Evolutionary conservation across 768 basidiomycete species (phyloP).

Genomic region (Mycena kentingensis): DNA sequence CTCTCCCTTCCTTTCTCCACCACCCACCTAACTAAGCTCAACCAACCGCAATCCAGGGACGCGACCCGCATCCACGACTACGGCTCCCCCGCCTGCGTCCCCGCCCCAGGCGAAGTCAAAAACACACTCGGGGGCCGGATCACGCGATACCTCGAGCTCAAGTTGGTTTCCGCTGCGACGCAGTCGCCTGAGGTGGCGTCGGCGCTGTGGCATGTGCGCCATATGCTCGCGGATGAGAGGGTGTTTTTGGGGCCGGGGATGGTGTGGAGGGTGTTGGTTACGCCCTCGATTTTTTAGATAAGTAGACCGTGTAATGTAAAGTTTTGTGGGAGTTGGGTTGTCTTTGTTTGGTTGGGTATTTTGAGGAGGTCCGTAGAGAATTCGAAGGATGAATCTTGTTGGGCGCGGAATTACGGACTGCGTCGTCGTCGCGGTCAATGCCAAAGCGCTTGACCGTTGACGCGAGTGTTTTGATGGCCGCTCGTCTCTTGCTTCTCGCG

Average conservation of each 20-base stretch:
- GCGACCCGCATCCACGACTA: constrained; percentile 13
- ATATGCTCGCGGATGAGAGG: constrained; percentile 24
- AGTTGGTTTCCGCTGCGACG: constrained; percentile 3
- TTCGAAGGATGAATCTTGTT: too few relatives aligned
- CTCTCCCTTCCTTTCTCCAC: not conserved
- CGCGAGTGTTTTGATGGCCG: too few relatives aligned
- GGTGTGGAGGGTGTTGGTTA: not conserved
- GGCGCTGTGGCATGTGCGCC: constrained; percentile 22
- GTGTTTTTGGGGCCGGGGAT: constrained; percentile 1
- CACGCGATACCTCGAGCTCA: constrained; percentile 4
- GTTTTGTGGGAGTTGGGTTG: too few relatives aligned
- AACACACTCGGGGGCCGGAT: constrained; percentile 1
- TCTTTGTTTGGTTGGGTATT: too few relatives aligned
- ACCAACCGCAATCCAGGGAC: not conserved
- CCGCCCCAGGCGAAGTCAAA: constrained; percentile 14
- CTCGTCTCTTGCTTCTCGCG: too few relatives aligned
- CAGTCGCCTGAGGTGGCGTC: constrained; percentile 14
- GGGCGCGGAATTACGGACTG: too few relatives aligned
- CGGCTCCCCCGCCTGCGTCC: constrained; percentile 10
- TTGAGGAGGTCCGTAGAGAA: too few relatives aligned
- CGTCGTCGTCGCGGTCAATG: too few relatives aligned
- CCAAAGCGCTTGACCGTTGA: too few relatives aligned
- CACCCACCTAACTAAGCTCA: not conserved
- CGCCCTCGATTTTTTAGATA: not conserved
- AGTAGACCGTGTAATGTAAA: too few relatives aligned